Conservation (phyloP, 495 filamentous ascomycete species). For the Rostrohypoxylon terebratum region DNA sequence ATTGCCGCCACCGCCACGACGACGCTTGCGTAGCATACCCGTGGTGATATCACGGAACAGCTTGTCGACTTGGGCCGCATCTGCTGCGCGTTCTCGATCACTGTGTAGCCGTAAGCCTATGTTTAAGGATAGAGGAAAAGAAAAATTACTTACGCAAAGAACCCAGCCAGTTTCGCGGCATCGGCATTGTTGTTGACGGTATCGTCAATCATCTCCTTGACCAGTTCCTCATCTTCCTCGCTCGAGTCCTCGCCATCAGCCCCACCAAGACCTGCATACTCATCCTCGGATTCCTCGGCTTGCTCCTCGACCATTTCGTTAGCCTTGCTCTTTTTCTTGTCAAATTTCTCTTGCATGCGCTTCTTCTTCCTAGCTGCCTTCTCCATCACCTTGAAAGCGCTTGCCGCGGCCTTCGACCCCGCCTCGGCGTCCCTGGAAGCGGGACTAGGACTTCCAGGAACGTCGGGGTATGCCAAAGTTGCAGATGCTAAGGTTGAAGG, state of each 20-base stretch:
- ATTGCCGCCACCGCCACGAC: conserved; percentile 65
- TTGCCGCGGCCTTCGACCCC: conserved; percentile 19
- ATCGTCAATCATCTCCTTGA: conserved; percentile 92
- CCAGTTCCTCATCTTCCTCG: conserved; percentile 71
- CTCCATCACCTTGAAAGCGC: conserved; percentile 81
- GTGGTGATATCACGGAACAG: conserved; percentile 92
- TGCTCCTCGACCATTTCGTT: conserved; percentile 91
- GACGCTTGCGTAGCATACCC: conserved; percentile 82
- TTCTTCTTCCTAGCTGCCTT: conserved; percentile 71
- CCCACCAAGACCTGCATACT: conserved; percentile 95
- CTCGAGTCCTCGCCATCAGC: conserved; percentile 86
- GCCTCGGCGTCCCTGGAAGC: conserved; percentile 41
- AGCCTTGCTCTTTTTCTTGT: conserved; percentile 89
- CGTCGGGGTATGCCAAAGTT: background rate
- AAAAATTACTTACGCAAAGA: conserved; percentile 79
- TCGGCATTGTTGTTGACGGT: conserved; percentile 75
- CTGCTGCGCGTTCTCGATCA: conserved; percentile 72
- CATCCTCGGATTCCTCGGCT: conserved; percentile 97
- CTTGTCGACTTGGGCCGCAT: conserved; percentile 89
- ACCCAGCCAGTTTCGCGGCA: conserved; percentile 82
- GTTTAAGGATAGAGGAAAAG: background rate
- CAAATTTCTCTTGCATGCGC: conserved; percentile 65
- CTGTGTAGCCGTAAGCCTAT: conserved; percentile 53
- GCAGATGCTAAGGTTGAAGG: conserved; percentile 17
- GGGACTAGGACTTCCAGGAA: conserved; percentile 32